Evolutionary conservation across 768 basidiomycete species (phyloP).

Genomic region (Postia placenta): DNA sequence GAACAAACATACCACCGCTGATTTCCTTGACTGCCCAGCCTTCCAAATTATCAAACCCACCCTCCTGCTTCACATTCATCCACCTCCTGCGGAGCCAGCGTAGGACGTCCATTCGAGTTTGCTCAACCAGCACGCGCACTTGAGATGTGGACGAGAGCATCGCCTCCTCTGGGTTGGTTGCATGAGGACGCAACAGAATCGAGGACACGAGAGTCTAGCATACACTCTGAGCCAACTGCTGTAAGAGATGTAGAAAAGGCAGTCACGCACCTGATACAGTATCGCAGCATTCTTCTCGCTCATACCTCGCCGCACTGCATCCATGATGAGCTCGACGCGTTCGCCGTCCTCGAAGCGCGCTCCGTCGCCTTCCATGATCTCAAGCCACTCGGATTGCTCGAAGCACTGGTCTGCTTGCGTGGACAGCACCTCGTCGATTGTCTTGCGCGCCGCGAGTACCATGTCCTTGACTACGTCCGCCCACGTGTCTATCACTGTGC

Average conservation of each 20-base stretch:
- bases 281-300: slow-evolving; percentile 55
- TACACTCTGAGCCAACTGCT: not conserved
- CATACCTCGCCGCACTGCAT: slow-evolving; percentile 54
- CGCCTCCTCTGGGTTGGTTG: slow-evolving; percentile 49
- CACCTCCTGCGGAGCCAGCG: slow-evolving; percentile 76
- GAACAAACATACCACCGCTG: slow-evolving; percentile 52
- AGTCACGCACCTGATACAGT: slow-evolving; percentile 66
- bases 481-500: slow-evolving; percentile 62
- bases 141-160: slow-evolving; percentile 66
- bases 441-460: slow-evolving; percentile 55
- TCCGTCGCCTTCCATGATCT: slow-evolving; percentile 69
- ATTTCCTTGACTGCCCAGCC: slow-evolving; percentile 89
- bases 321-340: slow-evolving; percentile 71
- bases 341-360: slow-evolving; percentile 75
- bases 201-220: slow-evolving; percentile 63
- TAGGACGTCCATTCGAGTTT: slow-evolving; percentile 58
- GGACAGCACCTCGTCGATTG: slow-evolving; percentile 57
- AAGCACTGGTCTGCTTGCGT: slow-evolving; percentile 60
- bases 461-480: slow-evolving; percentile 61
- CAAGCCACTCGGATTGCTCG: slow-evolving; percentile 62
- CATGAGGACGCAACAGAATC: slow-evolving; percentile 64
- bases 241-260: not conserved
- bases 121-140: slow-evolving; percentile 68
- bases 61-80: slow-evolving; percentile 64
- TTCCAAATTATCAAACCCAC: slow-evolving; percentile 81